Evolutionary conservation across 768 basidiomycete species (phyloP).

Genomic region (Phylloporus scabripes): DNA sequence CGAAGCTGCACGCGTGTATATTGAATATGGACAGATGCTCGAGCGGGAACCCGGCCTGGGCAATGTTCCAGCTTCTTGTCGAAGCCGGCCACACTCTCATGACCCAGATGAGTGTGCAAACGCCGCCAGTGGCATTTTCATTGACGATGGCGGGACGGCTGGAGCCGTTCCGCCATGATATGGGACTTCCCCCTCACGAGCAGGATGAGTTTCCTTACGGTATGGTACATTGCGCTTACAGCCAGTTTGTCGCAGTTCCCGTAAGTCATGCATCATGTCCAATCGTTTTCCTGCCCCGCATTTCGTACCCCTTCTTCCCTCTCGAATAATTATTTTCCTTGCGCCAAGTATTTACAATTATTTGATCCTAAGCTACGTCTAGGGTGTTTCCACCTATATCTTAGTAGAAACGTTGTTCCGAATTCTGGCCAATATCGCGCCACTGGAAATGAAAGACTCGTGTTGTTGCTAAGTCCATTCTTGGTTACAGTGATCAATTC

Average conservation of each 20-base stretch:
- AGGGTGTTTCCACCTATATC: background rate
- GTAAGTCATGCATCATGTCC: background rate
- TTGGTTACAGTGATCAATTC: slow-evolving; percentile 7
- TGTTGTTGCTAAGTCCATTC: slow-evolving; percentile 1
- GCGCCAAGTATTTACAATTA: too few relatives aligned
- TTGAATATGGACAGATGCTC: background rate
- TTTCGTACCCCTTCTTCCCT: background rate
- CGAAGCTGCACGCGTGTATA: background rate
- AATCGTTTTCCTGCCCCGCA: background rate
- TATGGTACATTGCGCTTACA: background rate
- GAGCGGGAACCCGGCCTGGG: slow-evolving; percentile 3
- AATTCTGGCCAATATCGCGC: slow-evolving; percentile 1
- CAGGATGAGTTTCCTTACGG: background rate
- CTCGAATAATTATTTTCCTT: background rate
- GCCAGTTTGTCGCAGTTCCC: background rate
- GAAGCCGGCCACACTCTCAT: background rate
- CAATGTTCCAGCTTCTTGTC: background rate
- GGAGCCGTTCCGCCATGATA: background rate
- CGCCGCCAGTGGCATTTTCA: background rate
- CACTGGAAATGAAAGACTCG: background rate
- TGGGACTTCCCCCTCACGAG: background rate
- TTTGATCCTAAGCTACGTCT: background rate
- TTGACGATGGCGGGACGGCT: background rate
- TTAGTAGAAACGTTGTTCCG: background rate
- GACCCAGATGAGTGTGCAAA: background rate